Evolutionary conservation across 1,284 basidiomycete genomes (phyloP).

Genomic region (Irpex sp.): DNA sequence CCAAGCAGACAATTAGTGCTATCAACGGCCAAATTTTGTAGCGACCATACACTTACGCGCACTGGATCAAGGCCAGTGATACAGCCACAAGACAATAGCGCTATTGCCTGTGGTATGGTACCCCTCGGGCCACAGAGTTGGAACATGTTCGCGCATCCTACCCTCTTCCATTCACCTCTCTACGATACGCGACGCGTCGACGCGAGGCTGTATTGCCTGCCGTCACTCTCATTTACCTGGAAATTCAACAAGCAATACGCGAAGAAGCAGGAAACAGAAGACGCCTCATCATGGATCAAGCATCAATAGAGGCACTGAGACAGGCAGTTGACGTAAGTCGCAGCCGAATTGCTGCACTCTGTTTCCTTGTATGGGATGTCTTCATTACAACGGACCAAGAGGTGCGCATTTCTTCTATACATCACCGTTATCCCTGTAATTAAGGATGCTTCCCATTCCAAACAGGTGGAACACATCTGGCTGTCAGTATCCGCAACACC

Average conservation of each 20-base stretch:
- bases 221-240: too few species aligned
- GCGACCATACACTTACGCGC: too few species aligned
- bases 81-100: background rate
- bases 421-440: background rate
- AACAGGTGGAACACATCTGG: conserved; percentile 16
- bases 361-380: conserved; percentile 33
- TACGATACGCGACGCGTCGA: too few species aligned
- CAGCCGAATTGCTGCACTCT: conserved; percentile 14
- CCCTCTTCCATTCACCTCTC: too few species aligned
- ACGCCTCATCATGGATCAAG: conserved; percentile 5
- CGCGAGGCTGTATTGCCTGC: too few species aligned
- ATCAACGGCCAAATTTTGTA: background rate
- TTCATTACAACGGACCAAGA: conserved; percentile 34
- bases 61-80: background rate
- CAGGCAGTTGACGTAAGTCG: conserved; percentile 11
- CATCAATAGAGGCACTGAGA: conserved; percentile 6
- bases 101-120: background rate
- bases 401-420: conserved; percentile 18
- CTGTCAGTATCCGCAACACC: conserved; percentile 4
- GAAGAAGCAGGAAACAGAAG: too few species aligned
- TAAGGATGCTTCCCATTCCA: background rate
- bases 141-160: too few species aligned
- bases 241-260: too few species aligned
- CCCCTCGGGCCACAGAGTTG: background rate
- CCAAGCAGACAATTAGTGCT: background rate